phyloP scores from a whole-genome alignment of 1,284 basidiomycete genomes.

The Ganoderma leucocontextum region DNA sequence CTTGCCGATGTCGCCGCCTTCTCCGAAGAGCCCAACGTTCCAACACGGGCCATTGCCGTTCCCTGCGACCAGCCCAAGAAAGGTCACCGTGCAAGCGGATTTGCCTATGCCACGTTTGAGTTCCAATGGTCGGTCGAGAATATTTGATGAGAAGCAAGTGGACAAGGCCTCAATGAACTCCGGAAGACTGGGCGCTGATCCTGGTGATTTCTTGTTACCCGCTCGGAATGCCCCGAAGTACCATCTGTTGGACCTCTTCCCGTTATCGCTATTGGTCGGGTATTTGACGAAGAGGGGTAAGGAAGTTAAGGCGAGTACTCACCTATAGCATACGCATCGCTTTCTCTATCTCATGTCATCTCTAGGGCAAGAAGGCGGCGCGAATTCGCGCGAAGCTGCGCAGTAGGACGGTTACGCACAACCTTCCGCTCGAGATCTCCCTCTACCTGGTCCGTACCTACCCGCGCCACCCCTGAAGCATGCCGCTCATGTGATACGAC shows the following conservation, averaged over 20 bases:
- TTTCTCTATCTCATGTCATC: not conserved
- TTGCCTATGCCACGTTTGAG: slow-evolving; percentile 18
- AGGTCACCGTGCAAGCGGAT: slow-evolving; percentile 28
- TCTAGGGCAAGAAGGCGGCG: slow-evolving; percentile 60
- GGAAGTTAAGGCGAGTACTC: slow-evolving; percentile 51
- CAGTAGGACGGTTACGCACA: slow-evolving; percentile 60
- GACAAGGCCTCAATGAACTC: slow-evolving; percentile 32
- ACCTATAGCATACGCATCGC: no score
- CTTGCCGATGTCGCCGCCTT: slow-evolving; percentile 10
- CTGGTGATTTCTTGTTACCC: slow-evolving; percentile 61
- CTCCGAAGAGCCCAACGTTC: slow-evolving; percentile 13
- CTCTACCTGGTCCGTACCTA: slow-evolving; percentile 67
- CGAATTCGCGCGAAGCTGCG: slow-evolving; percentile 58
- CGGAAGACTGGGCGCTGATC: slow-evolving; percentile 26
- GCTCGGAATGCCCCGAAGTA: slow-evolving; percentile 69
- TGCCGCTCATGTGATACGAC: not conserved
- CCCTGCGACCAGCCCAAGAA: slow-evolving; percentile 41
- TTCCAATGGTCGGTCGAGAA: slow-evolving; percentile 21
- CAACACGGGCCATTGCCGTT: slow-evolving; percentile 42
- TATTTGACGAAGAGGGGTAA: slow-evolving; percentile 54
- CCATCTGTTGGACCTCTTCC: slow-evolving; percentile 71
- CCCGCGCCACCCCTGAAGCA: no score
- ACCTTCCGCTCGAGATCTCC: slow-evolving; percentile 78
- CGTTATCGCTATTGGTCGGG: slow-evolving; percentile 68
- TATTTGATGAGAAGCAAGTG: slow-evolving; percentile 24